Base-by-base conservation (phyloP, 495 filamentous ascomycete species). In the Aspergillus carlsbadensis region DNA sequence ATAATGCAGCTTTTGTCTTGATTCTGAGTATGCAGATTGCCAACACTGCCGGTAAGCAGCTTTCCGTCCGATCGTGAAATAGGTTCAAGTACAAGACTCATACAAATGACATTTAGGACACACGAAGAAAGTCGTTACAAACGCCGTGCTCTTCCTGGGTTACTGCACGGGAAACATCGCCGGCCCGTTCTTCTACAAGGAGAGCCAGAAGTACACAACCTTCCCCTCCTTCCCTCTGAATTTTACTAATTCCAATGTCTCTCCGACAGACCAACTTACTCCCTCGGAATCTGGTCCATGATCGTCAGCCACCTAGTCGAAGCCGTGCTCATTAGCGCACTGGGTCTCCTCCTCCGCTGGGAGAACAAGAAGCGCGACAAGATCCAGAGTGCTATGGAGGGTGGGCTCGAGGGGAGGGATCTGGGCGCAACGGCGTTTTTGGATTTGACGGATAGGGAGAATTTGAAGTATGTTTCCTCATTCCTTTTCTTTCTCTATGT, bases 111-210 rank as follows among this genome's bases (percentile, higher is more conserved):
- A 0, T 8, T 29, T 15, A 72, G 78, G 83, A 0, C 82, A 87
- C 45, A 86, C 83, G 11, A 87, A 87, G 63, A 84, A 86, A 56
- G 81, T 84, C 11, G 76, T 82, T 51, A 79, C 81, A 8, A 85
- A 85, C 48, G 83, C 81, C 2, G 74, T 83, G 7, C 71, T 81
- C 5, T 85, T 84, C 67, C 63, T 79, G 0, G 77, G 75, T 0
- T 79, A 79, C 57, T 81, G 77, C 54, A 75, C 75, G 3, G 79
- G 77, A 5, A 81, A 81, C 37, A 79, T 84, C 29, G 74, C 78
- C 0, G 83, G 83, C 0, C 84, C 84, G 0, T 85, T 86, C 66
- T 86, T 86, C 70, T 86, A 84, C 62, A 81, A 81, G 58, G 74
- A 74, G 1, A 67, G 65, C 17, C 81, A 87, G 63, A 69, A 67